Conservation (phyloP, 139 green algal species). For the Chlorella vulgaris region DNA sequence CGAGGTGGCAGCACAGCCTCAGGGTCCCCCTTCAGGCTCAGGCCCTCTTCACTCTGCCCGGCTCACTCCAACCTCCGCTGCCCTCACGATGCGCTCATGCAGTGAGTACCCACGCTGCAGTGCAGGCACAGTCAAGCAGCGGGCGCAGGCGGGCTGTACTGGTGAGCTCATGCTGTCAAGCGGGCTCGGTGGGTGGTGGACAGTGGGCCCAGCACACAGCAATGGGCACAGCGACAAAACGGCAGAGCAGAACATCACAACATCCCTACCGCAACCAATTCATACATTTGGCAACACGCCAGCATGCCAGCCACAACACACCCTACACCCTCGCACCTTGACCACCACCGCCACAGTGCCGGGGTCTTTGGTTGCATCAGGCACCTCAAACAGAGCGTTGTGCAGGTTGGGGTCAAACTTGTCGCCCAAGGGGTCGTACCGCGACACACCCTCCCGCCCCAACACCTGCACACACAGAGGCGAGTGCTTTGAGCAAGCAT, state of each 20-base stretch:
- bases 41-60: background rate
- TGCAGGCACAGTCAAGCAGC: background rate
- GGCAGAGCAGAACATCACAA: background rate
- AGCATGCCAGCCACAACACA: no score
- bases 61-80: constrained; percentile 86
- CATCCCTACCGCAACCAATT: no score
- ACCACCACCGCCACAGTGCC: constrained; percentile 82
- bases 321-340: constrained; percentile 61
- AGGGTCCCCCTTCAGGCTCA: background rate
- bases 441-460: constrained; percentile 69
- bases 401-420: constrained; percentile 96
- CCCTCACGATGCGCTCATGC: constrained; percentile 78
- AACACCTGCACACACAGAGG: constrained; percentile 62
- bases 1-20: background rate
- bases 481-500: background rate
- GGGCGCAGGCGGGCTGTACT: no score
- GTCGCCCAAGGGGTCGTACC: constrained; percentile 78
- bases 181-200: background rate
- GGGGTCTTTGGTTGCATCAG: constrained; percentile 72
- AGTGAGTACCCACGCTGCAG: constrained; percentile 73
- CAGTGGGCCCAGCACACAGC: background rate
- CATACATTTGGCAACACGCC: no score
- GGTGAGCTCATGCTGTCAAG: no score
- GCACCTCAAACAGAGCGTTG: constrained; percentile 90
- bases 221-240: no score